Conservation (phyloP, 352 stramenopile species). For the Pythium vanterpoolii region DNA sequence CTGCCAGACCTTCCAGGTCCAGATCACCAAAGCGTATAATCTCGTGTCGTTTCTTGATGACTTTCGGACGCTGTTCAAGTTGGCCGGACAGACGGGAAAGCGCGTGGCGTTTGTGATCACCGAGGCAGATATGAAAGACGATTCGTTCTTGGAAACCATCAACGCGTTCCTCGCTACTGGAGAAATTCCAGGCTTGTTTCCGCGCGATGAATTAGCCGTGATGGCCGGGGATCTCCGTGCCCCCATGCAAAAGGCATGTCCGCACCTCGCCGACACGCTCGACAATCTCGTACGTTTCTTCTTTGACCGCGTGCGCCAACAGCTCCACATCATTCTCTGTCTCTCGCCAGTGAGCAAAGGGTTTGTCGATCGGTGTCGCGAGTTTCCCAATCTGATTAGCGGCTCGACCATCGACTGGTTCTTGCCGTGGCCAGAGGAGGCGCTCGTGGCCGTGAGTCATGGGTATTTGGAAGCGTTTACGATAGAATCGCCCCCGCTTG, state of each 20-base stretch:
- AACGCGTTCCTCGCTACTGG: constrained; percentile 86
- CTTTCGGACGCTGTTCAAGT: constrained; percentile 80
- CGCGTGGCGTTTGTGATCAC: constrained; percentile 84
- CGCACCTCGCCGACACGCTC: constrained; percentile 64
- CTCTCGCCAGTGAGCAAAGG: constrained; percentile 79
- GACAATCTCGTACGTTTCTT: constrained; percentile 87
- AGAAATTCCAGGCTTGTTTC: constrained; percentile 85
- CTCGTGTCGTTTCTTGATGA: constrained; percentile 85
- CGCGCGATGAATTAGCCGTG: constrained; percentile 84
- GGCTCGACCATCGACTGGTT: constrained; percentile 91
- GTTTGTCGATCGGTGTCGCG: constrained; percentile 79
- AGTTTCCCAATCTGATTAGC: constrained; percentile 87
- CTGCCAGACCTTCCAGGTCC: constrained; percentile 83
- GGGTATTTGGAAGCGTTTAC: constrained; percentile 71
- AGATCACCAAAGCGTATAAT: constrained; percentile 88
- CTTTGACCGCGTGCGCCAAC: constrained; percentile 75
- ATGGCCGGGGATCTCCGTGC: constrained; percentile 80
- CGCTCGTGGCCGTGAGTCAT: constrained; percentile 76
- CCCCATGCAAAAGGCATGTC: constrained; percentile 63
- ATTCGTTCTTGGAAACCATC: constrained; percentile 87
- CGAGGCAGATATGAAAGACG: constrained; percentile 89
- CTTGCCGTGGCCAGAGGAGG: constrained; percentile 85
- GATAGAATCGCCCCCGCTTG: constrained; percentile 50
- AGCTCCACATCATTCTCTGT: constrained; percentile 86
- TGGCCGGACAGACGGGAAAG: constrained; percentile 74